Conservation (phyloP, 163 green algal genomes). For the Chloromonas sp. region DNA sequence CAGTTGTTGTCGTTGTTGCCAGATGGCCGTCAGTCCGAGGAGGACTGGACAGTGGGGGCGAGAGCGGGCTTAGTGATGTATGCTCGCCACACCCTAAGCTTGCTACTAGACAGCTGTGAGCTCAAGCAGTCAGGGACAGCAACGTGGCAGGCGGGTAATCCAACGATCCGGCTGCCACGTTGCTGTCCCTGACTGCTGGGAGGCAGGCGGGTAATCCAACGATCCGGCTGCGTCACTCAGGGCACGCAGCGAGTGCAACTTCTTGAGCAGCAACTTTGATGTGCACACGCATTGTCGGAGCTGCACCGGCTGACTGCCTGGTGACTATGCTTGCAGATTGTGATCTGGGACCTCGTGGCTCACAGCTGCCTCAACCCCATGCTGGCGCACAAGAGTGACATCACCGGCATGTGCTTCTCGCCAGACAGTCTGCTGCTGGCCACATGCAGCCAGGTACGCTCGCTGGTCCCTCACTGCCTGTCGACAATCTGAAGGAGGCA, state of each 20-base stretch:
- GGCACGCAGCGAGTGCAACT: too few species aligned
- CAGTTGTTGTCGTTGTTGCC: background rate
- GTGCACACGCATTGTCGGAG: too few species aligned
- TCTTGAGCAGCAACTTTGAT: too few species aligned
- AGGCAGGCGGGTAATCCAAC: too few species aligned
- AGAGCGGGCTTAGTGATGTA: background rate
- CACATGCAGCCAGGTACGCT: constrained; percentile 10
- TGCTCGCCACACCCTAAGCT: constrained; percentile 3
- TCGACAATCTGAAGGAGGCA: background rate
- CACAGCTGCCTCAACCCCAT: constrained; percentile 23
- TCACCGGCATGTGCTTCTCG: constrained; percentile 44
- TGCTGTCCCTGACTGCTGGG: too few species aligned
- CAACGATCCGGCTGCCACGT: too few species aligned
- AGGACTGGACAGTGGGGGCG: background rate
- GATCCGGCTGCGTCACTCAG: too few species aligned
- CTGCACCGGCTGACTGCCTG: too few species aligned
- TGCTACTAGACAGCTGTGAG: background rate
- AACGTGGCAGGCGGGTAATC: too few species aligned
- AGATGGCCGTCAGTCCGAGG: background rate
- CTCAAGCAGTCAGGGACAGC: too few species aligned
- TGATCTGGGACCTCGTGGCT: constrained; percentile 27
- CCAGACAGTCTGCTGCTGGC: constrained; percentile 35
- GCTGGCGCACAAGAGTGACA: constrained; percentile 38
- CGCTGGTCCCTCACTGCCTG: background rate
- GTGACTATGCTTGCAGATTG: background rate